Percentiles rank a stretch among this genome's conserved stretches.
These are phyloP conservation scores for Sicyos baderoa DNA, from an alignment of 306 rosid genomes.

Conservation along the genomic window DNA sequence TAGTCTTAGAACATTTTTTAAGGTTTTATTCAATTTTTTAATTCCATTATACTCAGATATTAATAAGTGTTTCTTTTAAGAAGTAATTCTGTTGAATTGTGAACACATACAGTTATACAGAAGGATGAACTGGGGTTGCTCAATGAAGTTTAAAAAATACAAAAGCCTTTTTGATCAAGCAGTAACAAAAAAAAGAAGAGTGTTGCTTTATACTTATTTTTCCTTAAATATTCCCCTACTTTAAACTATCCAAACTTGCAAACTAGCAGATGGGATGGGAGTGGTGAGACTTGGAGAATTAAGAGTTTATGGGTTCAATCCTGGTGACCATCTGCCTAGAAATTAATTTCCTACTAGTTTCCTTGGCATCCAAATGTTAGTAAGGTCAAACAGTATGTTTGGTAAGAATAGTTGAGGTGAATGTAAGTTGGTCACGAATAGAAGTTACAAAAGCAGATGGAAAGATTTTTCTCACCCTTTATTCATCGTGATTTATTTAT, in stretches of 20 bases:
- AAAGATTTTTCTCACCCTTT: neutral
- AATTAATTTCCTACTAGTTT: too few relatives aligned
- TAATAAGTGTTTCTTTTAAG: neutral
- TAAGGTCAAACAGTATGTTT: too few relatives aligned
- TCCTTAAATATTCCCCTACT: neutral
- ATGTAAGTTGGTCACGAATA: too few relatives aligned
- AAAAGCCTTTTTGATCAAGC: neutral
- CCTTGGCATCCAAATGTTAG: too few relatives aligned
- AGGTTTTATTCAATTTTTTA: too few relatives aligned
- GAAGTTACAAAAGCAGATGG: too few relatives aligned
- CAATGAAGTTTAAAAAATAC: neutral
- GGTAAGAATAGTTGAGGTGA: too few relatives aligned
- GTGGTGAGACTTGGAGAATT: too few relatives aligned
- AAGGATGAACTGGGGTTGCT: neutral
- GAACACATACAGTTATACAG: constrained; percentile 16
- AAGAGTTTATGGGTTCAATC: too few relatives aligned
- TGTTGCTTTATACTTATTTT: neutral
- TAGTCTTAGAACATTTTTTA: too few relatives aligned
- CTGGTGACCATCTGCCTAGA: too few relatives aligned
- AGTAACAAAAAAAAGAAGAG: constrained; percentile 5
- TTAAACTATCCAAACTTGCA: neutral
- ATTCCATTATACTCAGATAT: neutral
- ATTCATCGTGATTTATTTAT: neutral
- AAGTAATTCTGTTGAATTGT: neutral
- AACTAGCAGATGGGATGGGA: neutral